phyloP scores from a whole-genome alignment of 2,329 filamentous ascomycete species.

The Tolypocladium album region DNA sequence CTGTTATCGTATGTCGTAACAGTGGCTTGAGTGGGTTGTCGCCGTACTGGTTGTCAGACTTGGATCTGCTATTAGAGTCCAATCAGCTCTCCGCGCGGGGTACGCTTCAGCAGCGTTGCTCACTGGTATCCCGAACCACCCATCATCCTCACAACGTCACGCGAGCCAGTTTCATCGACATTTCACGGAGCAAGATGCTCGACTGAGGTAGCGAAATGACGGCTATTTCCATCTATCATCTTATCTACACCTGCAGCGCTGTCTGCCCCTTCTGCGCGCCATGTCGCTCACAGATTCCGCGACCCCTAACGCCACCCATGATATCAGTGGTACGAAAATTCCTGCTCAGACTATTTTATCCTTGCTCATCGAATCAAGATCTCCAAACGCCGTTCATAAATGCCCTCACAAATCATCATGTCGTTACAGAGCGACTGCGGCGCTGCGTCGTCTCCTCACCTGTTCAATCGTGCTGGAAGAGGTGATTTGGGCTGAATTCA shows the following conservation, averaged over 20 bases:
- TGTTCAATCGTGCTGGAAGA: neutral
- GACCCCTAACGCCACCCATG: neutral
- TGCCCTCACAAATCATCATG: neutral
- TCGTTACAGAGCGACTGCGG: neutral
- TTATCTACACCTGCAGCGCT: neutral
- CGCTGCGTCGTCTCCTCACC: neutral
- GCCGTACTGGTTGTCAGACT: neutral
- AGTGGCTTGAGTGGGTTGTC: neutral
- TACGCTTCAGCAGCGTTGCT: slow-evolving; percentile 1
- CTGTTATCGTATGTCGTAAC: slow-evolving; percentile 3
- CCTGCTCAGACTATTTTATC: neutral
- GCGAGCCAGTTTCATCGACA: neutral
- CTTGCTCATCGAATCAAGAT: slow-evolving; percentile 13
- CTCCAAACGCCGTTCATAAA: neutral
- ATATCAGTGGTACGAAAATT: neutral
- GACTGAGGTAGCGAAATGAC: neutral
- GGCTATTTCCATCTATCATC: neutral
- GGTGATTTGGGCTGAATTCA: slow-evolving; percentile 4
- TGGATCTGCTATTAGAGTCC: neutral
- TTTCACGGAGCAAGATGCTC: neutral
- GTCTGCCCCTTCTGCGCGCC: neutral
- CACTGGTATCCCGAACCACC: neutral
- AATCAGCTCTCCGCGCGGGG: slow-evolving; percentile 11
- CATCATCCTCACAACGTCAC: neutral
- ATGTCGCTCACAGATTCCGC: neutral